phyloP scores from a whole-genome alignment of 1,284 basidiomycete species.

The Mrakiaceae sp. region DNA sequence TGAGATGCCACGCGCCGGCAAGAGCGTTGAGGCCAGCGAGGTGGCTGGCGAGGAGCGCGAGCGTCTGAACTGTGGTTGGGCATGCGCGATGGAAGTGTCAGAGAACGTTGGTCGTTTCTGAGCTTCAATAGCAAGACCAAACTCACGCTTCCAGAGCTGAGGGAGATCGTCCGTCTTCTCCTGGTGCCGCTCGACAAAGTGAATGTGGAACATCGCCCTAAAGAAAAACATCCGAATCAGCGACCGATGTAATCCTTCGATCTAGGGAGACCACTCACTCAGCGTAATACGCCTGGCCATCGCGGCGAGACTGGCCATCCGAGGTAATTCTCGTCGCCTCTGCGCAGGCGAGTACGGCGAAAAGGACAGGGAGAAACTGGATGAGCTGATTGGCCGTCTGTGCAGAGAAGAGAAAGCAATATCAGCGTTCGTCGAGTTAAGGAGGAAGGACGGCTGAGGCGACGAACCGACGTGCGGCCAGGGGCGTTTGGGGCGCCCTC shows the following conservation, averaged over 20 bases:
- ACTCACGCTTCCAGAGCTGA: slow-evolving; percentile 22
- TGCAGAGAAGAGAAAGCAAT: too few species aligned
- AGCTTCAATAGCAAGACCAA: slow-evolving; percentile 18
- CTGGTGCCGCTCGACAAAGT: slow-evolving; percentile 11
- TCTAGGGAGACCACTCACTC: background rate
- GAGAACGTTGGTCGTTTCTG: slow-evolving; percentile 16
- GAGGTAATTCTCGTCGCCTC: slow-evolving; percentile 18
- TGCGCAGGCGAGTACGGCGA: slow-evolving; percentile 26
- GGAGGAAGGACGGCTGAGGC: too few species aligned
- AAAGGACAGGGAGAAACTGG: slow-evolving; percentile 26
- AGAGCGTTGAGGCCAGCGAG: slow-evolving; percentile 1
- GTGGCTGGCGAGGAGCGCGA: slow-evolving; percentile 1
- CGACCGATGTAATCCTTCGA: too few species aligned
- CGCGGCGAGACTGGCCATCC: slow-evolving; percentile 14
- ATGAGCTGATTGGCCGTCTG: slow-evolving; percentile 22
- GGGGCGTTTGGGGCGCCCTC: too few species aligned
- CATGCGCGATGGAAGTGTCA: slow-evolving; percentile 26
- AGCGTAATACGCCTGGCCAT: background rate
- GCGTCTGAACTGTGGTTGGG: slow-evolving; percentile 8
- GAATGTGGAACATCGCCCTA: slow-evolving; percentile 6
- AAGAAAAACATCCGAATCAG: background rate
- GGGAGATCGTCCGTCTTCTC: slow-evolving; percentile 20
- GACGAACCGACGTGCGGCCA: too few species aligned
- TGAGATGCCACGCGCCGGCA: slow-evolving; percentile 12
- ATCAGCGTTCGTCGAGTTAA: too few species aligned